phyloP scores from a whole-genome alignment of 2,329 filamentous ascomycete genomes.

The Knoxdaviesia capensis region DNA sequence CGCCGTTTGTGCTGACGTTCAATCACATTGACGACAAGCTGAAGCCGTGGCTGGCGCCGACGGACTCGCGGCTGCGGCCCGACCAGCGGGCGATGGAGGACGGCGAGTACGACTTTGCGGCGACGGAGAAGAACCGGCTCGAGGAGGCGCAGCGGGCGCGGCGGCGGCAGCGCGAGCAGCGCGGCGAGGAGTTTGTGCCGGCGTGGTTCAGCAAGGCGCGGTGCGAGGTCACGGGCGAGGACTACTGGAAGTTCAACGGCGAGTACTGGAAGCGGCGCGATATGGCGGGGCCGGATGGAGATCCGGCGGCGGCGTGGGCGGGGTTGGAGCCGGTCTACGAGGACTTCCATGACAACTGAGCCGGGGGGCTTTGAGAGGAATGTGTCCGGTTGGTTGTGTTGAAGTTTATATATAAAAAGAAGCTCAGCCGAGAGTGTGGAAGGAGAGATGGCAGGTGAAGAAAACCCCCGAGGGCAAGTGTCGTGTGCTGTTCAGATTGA shows the following conservation, averaged over 20 bases:
- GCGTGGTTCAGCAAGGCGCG: constrained; percentile 63
- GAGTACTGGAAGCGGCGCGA: constrained; percentile 70
- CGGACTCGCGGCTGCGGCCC: constrained; percentile 78
- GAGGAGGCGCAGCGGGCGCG: constrained; percentile 79
- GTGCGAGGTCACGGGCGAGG: constrained; percentile 67
- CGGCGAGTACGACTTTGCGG: constrained; percentile 86
- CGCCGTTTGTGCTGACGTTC: constrained; percentile 83
- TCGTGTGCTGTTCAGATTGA: no score
- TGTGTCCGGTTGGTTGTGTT: no score
- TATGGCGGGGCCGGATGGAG: constrained; percentile 38
- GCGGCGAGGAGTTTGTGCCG: constrained; percentile 63
- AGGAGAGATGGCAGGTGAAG: no score
- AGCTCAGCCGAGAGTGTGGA: no score
- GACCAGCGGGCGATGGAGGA: constrained; percentile 98
- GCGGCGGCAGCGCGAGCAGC: constrained; percentile 50
- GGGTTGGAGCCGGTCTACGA: constrained; percentile 58
- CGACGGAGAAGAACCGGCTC: constrained; percentile 80
- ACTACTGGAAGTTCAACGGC: constrained; percentile 76
- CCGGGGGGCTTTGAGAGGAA: no score
- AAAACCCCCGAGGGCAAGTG: no score
- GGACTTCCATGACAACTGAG: constrained; percentile 6
- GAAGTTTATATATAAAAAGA: no score
- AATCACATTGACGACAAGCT: constrained; percentile 84
- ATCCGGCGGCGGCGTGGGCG: constrained; percentile 36
- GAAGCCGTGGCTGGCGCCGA: constrained; percentile 60